These are phyloP conservation scores for Saturnispora sekii DNA, from an alignment of 805 yeast species.

Conservation along the genomic window DNA sequence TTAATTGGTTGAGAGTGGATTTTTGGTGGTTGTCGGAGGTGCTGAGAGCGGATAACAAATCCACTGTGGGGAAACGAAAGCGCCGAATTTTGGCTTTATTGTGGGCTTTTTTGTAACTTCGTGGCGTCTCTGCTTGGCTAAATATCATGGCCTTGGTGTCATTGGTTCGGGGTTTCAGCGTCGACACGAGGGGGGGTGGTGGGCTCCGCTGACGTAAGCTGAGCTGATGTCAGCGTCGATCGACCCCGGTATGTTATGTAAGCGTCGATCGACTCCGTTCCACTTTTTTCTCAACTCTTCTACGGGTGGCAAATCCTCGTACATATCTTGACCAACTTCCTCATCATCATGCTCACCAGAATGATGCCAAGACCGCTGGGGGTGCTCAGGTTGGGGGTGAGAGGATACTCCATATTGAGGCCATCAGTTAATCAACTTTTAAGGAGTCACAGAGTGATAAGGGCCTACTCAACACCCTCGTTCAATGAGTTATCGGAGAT, in stretches of 20 bases:
- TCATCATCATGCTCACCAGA: not conserved
- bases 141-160: too few relatives aligned
- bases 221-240: not conserved
- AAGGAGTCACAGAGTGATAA: too few relatives aligned
- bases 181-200: too few relatives aligned
- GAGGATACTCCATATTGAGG: not conserved
- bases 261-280: not conserved
- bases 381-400: not conserved
- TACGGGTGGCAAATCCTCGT: not conserved
- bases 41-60: too few relatives aligned
- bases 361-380: not conserved
- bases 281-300: not conserved
- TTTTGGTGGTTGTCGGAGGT: too few relatives aligned
- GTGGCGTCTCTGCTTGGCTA: too few relatives aligned
- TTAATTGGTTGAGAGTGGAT: too few relatives aligned
- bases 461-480: slow-evolving; percentile 12
- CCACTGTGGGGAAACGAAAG: too few relatives aligned
- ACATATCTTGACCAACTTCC: not conserved
- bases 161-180: too few relatives aligned
- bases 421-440: not conserved
- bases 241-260: not conserved
- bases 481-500: slow-evolving; percentile 40
- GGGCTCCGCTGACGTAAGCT: too few relatives aligned
- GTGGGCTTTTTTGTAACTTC: too few relatives aligned
- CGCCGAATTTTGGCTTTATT: too few relatives aligned